Evolutionary conservation across 108 stramenopile genomes (phyloP), one percentile per base, ranked within the genome.

Genomic region (Cylindrotheca fusiformis): DNA sequence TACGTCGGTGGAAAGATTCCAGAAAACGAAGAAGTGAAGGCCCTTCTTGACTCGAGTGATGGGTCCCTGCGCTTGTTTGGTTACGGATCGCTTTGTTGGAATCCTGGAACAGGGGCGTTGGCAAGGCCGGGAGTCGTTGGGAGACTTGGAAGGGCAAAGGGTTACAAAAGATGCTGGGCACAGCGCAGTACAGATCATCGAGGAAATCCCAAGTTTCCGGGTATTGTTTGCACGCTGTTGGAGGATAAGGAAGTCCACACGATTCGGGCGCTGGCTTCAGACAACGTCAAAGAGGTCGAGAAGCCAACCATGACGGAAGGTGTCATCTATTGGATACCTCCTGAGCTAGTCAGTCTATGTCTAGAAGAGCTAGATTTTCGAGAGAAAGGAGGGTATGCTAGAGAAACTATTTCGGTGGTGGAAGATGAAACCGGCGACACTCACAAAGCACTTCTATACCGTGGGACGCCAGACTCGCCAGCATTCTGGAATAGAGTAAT

Each of bases 161-260:
- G 89, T 2, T 90, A 83, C 69, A 81, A 76, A 62, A 78, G 93
- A 63, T 76, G 78, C 58, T 94, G 93, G 93, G 75, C 76, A 30
- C 93, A 94, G 62, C 71, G 80, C 31, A 82, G 80, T 68, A 81
- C 93, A 32, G 93, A 94, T 85, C 93, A 94, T 76, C 79, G 93
- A 6, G 93, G 93, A 2, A 65, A 63, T 4, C 63, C 85, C 2
- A 18, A 31, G 4, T 90, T 90, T 71, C 82, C 83, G 48, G 93
- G 93, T 10, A 82, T 94, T 51, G 93, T 94, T 0, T 94, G 93
- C 63, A 94, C 93, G 0, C 60, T 94, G 52, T 60, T 94, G 63
- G 82, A 67, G 33, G 84, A 94, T 62, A 60, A 78, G 3, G 91
- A 93, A 61, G 68, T 87, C 22, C 33, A 22, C 17, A 29, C 47